These are phyloP conservation scores for Zygotorulaspora chibaensis DNA, from an alignment of 805 yeast genomes.

Conservation along the genomic window DNA sequence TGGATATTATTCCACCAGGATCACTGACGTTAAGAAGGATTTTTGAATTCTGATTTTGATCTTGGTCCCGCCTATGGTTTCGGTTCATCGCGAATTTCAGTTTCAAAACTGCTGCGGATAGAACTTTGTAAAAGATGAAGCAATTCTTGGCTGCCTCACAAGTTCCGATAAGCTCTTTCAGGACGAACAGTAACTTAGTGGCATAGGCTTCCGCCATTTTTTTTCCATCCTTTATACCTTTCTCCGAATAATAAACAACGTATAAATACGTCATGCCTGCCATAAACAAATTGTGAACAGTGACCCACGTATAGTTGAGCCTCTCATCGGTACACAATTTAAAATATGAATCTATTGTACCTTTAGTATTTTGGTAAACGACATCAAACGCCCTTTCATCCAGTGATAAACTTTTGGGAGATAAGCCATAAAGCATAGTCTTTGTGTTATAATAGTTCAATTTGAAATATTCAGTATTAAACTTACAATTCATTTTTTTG, in stretches of 20 bases:
- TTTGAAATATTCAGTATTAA: conserved; percentile 63
- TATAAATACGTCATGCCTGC: conserved; percentile 83
- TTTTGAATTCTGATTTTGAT: background rate
- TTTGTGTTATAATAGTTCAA: conserved; percentile 75
- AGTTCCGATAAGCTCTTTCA: conserved; percentile 56
- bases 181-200: conserved; percentile 49
- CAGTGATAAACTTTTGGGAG: conserved; percentile 61
- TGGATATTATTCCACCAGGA: background rate
- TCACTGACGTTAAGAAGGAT: background rate
- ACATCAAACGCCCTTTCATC: conserved; percentile 49
- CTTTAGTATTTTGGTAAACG: conserved; percentile 60
- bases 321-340: conserved; percentile 51
- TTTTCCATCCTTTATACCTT: conserved; percentile 44
- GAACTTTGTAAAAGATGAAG: conserved; percentile 62
- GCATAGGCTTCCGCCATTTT: conserved; percentile 49
- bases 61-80: conserved; percentile 1
- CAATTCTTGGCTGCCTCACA: conserved; percentile 80
- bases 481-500: conserved; percentile 65
- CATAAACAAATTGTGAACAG: conserved; percentile 82
- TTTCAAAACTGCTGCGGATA: conserved; percentile 66
- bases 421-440: conserved; percentile 67
- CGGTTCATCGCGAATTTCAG: conserved; percentile 39
- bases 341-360: conserved; percentile 59
- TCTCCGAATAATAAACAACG: conserved; percentile 65
- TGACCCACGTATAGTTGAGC: conserved; percentile 88